Evolutionary conservation across 179 eudicot genomes (phyloP).

Genomic region (Sideroxylon spinosum): DNA sequence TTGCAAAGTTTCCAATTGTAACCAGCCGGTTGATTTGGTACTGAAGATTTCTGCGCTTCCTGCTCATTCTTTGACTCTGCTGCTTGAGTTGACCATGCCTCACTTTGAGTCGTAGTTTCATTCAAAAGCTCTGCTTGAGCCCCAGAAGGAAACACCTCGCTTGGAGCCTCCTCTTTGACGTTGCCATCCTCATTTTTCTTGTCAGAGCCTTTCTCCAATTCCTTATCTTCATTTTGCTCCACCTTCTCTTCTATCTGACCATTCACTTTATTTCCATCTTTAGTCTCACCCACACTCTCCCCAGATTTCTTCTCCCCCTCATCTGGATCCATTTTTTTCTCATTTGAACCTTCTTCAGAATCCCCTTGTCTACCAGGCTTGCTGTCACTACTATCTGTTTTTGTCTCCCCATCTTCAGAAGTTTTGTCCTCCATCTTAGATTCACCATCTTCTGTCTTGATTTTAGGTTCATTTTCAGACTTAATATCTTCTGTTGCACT

Average conservation of each 20-base stretch:
- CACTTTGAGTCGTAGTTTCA: conserved; percentile 64
- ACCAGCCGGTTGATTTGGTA: conserved; percentile 30
- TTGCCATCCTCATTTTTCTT: conserved; percentile 33
- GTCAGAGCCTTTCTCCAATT: conserved; percentile 33
- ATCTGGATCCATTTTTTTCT: conserved; percentile 33
- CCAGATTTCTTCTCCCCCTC: conserved; percentile 41
- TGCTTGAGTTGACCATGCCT: conserved; percentile 82
- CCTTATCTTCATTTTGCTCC: conserved; percentile 33
- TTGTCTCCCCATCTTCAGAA: conserved; percentile 29
- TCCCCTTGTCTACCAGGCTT: conserved; percentile 10
- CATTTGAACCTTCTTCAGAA: conserved; percentile 27
- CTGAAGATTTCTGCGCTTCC: conserved; percentile 45
- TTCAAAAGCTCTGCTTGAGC: conserved; percentile 84
- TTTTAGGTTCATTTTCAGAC: conserved; percentile 28
- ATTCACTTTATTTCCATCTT: conserved; percentile 36
- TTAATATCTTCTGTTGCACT: conserved; percentile 29
- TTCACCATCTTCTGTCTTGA: conserved; percentile 26
- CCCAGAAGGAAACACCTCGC: conserved; percentile 70
- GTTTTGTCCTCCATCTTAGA: conserved; percentile 28
- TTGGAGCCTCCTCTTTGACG: conserved; percentile 30
- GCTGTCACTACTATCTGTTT: conserved; percentile 18
- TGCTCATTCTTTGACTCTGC: conserved; percentile 80
- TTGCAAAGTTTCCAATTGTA: conserved; percentile 69
- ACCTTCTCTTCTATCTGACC: conserved; percentile 38
- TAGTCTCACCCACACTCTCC: conserved; percentile 33